phyloP scores from a whole-genome alignment of 1,139 yeast species.

The Pneumocystis canis region DNA sequence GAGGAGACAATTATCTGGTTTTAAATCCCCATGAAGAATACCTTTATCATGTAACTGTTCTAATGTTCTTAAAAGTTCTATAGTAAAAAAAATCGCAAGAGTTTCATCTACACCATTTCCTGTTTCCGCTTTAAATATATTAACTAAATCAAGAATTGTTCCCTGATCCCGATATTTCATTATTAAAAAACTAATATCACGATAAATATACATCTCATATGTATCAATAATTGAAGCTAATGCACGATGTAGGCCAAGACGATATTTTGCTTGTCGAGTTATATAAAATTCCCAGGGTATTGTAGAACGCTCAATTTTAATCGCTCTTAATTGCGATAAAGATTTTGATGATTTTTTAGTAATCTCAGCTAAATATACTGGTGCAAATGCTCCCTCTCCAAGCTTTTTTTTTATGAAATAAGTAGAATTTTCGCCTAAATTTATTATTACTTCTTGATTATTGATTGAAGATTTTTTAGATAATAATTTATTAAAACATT shows the following conservation, averaged over 20 bases:
- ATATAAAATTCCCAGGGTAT: conserved; percentile 76
- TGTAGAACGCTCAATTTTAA: conserved; percentile 60
- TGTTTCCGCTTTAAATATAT: conserved; percentile 21
- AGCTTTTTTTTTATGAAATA: conserved; percentile 39
- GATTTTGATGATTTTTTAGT: conserved; percentile 32
- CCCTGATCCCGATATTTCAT: conserved; percentile 62
- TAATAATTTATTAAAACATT: conserved; percentile 23
- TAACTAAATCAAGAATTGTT: conserved; percentile 59
- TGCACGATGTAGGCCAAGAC: conserved; percentile 17
- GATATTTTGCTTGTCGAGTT: conserved; percentile 30
- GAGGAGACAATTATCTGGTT: conserved; percentile 78
- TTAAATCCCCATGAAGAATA: conserved; percentile 72
- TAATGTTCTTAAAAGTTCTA: conserved; percentile 45
- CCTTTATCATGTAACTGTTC: conserved; percentile 50
- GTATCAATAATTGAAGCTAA: conserved; percentile 36
- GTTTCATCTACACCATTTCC: conserved; percentile 41
- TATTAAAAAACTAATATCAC: conserved; percentile 62
- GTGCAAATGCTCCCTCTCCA: conserved; percentile 72
- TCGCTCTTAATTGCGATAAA: conserved; percentile 42
- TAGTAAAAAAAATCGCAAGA: conserved; percentile 47
- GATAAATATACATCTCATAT: conserved; percentile 40
- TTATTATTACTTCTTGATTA: conserved; percentile 29
- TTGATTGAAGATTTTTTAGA: conserved; percentile 24
- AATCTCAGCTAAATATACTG: conserved; percentile 51
- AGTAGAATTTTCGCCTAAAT: conserved; percentile 36